A percentile compares a stretch with the other conserved stretches of the same genome.
Conservation (phyloP, 2,329 filamentous ascomycete genomes). For the Penicillium sclerotiorum region DNA sequence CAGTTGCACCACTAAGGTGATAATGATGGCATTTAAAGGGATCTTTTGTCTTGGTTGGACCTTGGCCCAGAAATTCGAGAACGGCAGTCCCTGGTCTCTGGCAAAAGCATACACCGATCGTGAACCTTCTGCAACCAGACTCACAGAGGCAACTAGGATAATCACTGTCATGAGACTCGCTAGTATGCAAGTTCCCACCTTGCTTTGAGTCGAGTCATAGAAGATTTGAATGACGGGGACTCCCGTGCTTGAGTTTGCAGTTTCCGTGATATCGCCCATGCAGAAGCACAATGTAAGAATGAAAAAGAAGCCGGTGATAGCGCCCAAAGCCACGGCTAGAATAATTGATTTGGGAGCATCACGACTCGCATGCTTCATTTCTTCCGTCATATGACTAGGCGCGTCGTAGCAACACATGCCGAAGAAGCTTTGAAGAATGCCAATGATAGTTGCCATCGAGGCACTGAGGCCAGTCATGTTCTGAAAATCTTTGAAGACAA, state of each 20-base stretch:
- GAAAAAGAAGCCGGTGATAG: conserved; percentile 52
- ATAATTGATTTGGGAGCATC: conserved; percentile 49
- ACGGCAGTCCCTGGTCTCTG: conserved; percentile 19
- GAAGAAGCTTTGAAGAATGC: conserved; percentile 56
- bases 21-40: conserved; percentile 5
- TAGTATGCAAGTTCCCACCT: conserved; percentile 46
- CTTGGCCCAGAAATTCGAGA: conserved; percentile 4
- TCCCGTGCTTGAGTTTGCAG: conserved; percentile 50
- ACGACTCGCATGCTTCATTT: conserved; percentile 40
- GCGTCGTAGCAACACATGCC: conserved; percentile 56
- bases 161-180: conserved; percentile 51
- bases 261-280: conserved; percentile 52
- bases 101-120: conserved; percentile 44
- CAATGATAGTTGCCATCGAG: conserved; percentile 54
- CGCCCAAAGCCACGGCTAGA: conserved; percentile 47
- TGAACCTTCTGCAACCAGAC: conserved; percentile 48
- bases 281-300: conserved; percentile 54
- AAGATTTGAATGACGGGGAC: conserved; percentile 58
- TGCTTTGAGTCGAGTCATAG: conserved; percentile 48
- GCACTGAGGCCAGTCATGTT: conserved; percentile 56
- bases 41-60: conserved; percentile 9
- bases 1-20: conserved; percentile 8
- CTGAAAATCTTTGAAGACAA: conserved; percentile 59
- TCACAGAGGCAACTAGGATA: conserved; percentile 45
- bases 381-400: conserved; percentile 58